Evolutionary conservation across 768 basidiomycete species (phyloP).

Genomic region (Lentinula lateritia): DNA sequence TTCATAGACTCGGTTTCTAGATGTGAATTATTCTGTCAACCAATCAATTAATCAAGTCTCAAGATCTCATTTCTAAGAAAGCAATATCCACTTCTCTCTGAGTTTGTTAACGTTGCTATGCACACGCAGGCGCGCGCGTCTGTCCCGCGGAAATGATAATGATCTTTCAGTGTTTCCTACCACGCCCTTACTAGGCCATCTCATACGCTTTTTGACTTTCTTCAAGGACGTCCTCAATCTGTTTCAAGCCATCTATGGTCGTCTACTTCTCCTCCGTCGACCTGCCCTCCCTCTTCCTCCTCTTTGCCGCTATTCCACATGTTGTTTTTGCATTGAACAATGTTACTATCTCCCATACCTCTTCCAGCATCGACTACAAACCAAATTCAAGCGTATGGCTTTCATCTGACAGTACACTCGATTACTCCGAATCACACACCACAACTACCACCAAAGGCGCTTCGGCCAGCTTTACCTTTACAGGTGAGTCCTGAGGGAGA

Average conservation of each 20-base stretch:
- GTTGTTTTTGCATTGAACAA: neutral
- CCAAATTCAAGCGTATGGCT: neutral
- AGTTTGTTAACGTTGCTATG: no score
- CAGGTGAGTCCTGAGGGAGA: neutral
- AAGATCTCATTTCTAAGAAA: no score
- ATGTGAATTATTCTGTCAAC: no score
- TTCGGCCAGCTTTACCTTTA: neutral
- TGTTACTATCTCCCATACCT: neutral
- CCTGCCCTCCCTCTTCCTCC: neutral
- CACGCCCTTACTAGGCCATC: neutral
- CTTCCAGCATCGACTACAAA: neutral
- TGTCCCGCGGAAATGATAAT: neutral
- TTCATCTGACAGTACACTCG: neutral
- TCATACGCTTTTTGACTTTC: no score
- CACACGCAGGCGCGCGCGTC: no score
- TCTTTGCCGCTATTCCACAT: neutral
- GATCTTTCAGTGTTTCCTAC: neutral
- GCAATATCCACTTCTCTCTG: no score
- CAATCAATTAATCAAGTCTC: no score
- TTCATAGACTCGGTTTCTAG: no score
- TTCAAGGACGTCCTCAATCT: neutral
- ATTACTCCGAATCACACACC: constrained; percentile 1
- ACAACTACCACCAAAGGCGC: neutral
- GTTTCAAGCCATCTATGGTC: neutral
- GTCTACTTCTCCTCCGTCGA: neutral